Percentiles rank a stretch among this genome's conserved stretches.
phyloP scores from a whole-genome alignment of 2,329 filamentous ascomycete genomes.

The Huntiella abstrusa region DNA sequence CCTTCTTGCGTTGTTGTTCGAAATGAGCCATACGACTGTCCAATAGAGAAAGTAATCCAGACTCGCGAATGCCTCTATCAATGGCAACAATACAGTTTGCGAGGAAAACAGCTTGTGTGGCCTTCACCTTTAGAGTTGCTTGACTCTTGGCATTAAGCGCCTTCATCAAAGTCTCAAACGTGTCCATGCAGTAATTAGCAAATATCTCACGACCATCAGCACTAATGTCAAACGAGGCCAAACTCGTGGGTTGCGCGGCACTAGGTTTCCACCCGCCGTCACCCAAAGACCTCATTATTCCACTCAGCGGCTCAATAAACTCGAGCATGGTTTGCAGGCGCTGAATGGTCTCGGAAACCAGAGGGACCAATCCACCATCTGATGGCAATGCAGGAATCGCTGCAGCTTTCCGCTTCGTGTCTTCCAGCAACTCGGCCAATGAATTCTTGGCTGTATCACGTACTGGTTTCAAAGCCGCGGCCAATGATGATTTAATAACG shows the following conservation, averaged over 20 bases:
- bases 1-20: slow-evolving; percentile 76
- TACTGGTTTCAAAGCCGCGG: slow-evolving; percentile 72
- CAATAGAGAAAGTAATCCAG: slow-evolving; percentile 58
- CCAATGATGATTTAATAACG: slow-evolving; percentile 54
- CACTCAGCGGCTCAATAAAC: slow-evolving; percentile 70
- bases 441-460: slow-evolving; percentile 83
- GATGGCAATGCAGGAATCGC: slow-evolving; percentile 48
- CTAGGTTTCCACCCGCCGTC: slow-evolving; percentile 71
- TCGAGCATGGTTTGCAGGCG: slow-evolving; percentile 72
- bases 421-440: slow-evolving; percentile 64
- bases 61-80: slow-evolving; percentile 66
- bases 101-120: slow-evolving; percentile 69
- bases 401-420: slow-evolving; percentile 53
- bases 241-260: slow-evolving; percentile 34
- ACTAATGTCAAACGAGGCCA: slow-evolving; percentile 68
- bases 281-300: slow-evolving; percentile 78
- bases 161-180: slow-evolving; percentile 61
- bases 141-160: slow-evolving; percentile 59
- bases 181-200: slow-evolving; percentile 75
- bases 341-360: slow-evolving; percentile 71
- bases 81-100: slow-evolving; percentile 74
- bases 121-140: slow-evolving; percentile 55
- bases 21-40: slow-evolving; percentile 45
- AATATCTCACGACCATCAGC: slow-evolving; percentile 80
- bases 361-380: slow-evolving; percentile 59